Conservation (phyloP, 2,329 filamentous ascomycete species). For the Neonectria faginata region DNA sequence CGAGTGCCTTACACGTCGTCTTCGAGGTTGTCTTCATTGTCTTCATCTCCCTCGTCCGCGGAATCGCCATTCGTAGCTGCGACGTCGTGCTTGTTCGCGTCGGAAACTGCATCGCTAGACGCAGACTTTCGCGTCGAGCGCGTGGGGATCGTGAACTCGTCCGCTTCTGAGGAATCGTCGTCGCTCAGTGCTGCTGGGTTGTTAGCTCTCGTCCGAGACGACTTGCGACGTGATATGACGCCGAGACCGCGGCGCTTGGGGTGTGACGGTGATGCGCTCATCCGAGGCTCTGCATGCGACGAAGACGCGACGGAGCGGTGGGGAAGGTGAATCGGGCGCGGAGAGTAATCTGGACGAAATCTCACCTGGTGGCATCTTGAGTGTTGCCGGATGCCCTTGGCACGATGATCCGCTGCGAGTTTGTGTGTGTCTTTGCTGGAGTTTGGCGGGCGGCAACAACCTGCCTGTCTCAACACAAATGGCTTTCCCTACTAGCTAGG, state of each 20-base stretch:
- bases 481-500: conserved; percentile 1
- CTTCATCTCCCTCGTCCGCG: conserved; percentile 50
- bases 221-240: conserved; percentile 17
- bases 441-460: neutral
- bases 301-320: neutral
- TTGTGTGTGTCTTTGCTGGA: conserved; percentile 2
- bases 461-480: conserved; percentile 12
- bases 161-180: conserved; percentile 51
- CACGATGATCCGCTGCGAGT: neutral
- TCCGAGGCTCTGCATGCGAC: conserved; percentile 16
- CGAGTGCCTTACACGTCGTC: conserved; percentile 58
- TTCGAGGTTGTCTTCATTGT: conserved; percentile 46
- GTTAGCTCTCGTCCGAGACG: conserved; percentile 33
- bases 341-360: conserved; percentile 16
- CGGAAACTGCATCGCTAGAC: conserved; percentile 33
- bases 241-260: conserved; percentile 2
- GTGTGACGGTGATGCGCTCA: conserved; percentile 26
- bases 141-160: conserved; percentile 42
- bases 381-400: neutral
- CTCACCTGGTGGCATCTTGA: conserved; percentile 47
- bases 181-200: conserved; percentile 52
- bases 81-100: conserved; percentile 42
- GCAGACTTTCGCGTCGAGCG: conserved; percentile 39
- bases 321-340: neutral
- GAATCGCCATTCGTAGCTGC: conserved; percentile 44